Evolutionary conservation across 805 yeast genomes (phyloP).

Genomic region (Clavispora phyllophila): DNA sequence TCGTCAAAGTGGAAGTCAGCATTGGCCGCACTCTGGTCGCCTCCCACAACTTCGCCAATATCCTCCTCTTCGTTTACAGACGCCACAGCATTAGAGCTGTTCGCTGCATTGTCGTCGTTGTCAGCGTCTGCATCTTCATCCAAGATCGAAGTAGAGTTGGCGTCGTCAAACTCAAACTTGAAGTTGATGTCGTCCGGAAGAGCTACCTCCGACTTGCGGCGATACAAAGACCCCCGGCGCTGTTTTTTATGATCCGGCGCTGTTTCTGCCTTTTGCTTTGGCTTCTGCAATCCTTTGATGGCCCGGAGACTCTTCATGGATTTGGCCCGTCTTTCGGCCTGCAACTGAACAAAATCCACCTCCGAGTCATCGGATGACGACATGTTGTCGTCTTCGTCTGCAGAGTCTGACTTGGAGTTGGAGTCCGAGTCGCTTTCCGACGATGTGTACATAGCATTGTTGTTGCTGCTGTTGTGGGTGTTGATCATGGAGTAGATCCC

Average conservation of each 20-base stretch:
- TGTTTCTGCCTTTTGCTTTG: constrained; percentile 2
- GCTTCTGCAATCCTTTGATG: constrained; percentile 12
- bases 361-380: constrained; percentile 54
- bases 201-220: constrained; percentile 34
- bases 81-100: neutral
- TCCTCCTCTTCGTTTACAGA: constrained; percentile 44
- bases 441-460: constrained; percentile 17
- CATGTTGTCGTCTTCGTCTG: constrained; percentile 20
- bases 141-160: constrained; percentile 6
- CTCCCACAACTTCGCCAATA: constrained; percentile 49
- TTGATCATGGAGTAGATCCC: constrained; percentile 22
- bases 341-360: constrained; percentile 67
- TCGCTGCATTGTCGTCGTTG: neutral
- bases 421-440: constrained; percentile 30
- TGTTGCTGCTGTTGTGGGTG: constrained; percentile 8
- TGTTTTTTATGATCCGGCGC: constrained; percentile 6
- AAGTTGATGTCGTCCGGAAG: constrained; percentile 41
- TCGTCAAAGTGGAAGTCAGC: constrained; percentile 28
- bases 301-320: constrained; percentile 45
- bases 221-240: constrained; percentile 10
- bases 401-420: constrained; percentile 18
- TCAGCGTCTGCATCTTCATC: constrained; percentile 16
- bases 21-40: neutral
- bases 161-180: constrained; percentile 38
- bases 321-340: constrained; percentile 60